Evolutionary conservation across 108 stramenopile genomes (phyloP), one percentile per base, ranked within the genome.

Genomic region (Cyclostephanos tholiformis): DNA sequence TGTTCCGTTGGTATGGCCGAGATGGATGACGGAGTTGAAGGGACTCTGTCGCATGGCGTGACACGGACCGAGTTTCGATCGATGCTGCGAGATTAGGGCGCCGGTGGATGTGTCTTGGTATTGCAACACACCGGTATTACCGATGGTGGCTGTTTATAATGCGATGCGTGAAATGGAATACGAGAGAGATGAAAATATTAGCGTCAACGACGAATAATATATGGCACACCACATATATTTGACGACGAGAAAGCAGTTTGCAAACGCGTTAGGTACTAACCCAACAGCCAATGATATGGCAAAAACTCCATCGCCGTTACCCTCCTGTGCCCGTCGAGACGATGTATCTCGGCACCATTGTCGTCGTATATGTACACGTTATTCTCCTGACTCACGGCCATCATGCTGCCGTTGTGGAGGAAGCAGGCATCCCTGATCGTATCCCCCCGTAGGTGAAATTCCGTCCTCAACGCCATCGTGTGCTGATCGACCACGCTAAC

Each of bases 31-130:
- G 26, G 96, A 96, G 72, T 95, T 99, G 68, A 83, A 76, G 11
- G 96, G 97, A 75, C 99, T 99, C 55, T 98, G 98, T 58, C 91
- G 72, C 59, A 99, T 79, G 9, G 87, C 90, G 53, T 67, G 27
- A 62, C 89, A 94, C 2, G 91, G 75, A 19, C 96, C 98, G 29
- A 92, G 71, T 56, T 86, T 89, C 14, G 96, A 94, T 17, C 87
- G 74, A 72, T 96, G 95, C 68, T 86, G 79, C 10, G 91, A 82
- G 19, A 99, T 93, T 14, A 90, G 67, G 27, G 79, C 53, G n/a
- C 98, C 99, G n/a, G 98, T 99, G 48, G 93, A 94, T 16, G 96
- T 94, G 77, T 99, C 99, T 62, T 89, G 93, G 86, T 98, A 99
- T 75, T 92, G 88, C 4, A 99, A 83, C 57, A 69, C 84, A 6